Conservation (phyloP, 495 filamentous ascomycete genomes). For the Penicillium arizonense region DNA sequence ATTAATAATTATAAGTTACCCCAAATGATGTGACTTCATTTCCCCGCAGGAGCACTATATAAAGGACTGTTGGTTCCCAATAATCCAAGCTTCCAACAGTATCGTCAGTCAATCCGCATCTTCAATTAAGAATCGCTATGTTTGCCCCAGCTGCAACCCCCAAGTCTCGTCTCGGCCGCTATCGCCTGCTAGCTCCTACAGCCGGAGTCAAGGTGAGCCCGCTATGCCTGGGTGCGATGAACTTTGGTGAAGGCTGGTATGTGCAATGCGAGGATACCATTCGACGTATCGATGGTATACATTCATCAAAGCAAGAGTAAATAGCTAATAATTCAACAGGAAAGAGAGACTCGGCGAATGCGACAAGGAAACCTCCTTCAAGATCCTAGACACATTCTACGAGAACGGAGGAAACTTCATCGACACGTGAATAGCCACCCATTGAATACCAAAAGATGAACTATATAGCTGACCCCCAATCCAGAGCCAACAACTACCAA, state of each 20-base stretch:
- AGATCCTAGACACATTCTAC: slow-evolving; percentile 67
- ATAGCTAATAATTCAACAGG: slow-evolving; percentile 17
- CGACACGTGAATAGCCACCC: slow-evolving; percentile 48
- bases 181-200: slow-evolving; percentile 58
- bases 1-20: no score
- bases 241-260: slow-evolving; percentile 56
- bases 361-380: slow-evolving; percentile 57
- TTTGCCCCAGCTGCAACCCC: slow-evolving; percentile 9
- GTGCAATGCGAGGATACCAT: neutral
- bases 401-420: slow-evolving; percentile 74
- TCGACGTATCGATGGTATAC: no score
- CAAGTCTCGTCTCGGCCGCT: slow-evolving; percentile 47
- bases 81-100: no score
- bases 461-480: neutral
- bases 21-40: no score
- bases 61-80: neutral
- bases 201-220: slow-evolving; percentile 59
- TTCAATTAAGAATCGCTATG: slow-evolving; percentile 1
- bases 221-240: slow-evolving; percentile 62
- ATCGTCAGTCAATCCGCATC: neutral
- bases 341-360: slow-evolving; percentile 53
- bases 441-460: neutral
- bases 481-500: slow-evolving; percentile 63
- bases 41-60: neutral
- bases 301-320: neutral